These are phyloP conservation scores for Leptographium wingfieldii DNA, from an alignment of 2,329 filamentous ascomycete genomes.

Conservation along the genomic window DNA sequence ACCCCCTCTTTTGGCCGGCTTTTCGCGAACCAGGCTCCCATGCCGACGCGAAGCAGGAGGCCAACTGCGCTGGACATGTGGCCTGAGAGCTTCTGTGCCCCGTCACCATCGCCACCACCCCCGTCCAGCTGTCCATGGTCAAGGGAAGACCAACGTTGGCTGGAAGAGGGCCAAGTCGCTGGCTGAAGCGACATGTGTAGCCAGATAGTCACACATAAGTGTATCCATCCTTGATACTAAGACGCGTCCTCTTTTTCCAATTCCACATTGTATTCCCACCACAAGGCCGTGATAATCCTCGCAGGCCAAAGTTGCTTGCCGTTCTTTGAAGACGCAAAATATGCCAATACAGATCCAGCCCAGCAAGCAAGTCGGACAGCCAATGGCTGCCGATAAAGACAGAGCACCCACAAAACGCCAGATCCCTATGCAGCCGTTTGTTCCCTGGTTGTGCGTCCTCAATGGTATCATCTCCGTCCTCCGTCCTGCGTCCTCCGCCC, in stretches of 20 bases:
- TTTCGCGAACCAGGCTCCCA: background rate
- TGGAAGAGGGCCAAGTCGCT: too few relatives aligned
- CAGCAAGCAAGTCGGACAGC: too few relatives aligned
- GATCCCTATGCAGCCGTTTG: background rate
- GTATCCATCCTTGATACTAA: background rate
- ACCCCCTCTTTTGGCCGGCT: background rate
- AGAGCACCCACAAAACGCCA: background rate
- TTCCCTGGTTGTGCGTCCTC: background rate
- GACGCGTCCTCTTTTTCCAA: background rate
- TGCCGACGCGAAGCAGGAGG: background rate
- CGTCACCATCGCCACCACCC: too few relatives aligned
- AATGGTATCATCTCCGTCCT: background rate
- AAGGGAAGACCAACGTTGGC: too few relatives aligned
- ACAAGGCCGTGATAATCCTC: background rate
- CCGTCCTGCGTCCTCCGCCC: constrained; percentile 11
- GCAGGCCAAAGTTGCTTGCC: background rate
- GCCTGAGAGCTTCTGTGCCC: background rate
- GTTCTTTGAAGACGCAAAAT: background rate
- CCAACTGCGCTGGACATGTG: constrained; percentile 1
- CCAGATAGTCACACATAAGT: too few relatives aligned
- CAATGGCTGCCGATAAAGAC: background rate
- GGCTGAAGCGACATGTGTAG: too few relatives aligned
- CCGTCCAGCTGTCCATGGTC: too few relatives aligned
- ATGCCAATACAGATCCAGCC: background rate
- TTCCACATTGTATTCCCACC: background rate